Evolutionary conservation across 352 stramenopile genomes (phyloP), one percentile per base, ranked within the genome.

Genomic region (Poterioochromonas sp.): DNA sequence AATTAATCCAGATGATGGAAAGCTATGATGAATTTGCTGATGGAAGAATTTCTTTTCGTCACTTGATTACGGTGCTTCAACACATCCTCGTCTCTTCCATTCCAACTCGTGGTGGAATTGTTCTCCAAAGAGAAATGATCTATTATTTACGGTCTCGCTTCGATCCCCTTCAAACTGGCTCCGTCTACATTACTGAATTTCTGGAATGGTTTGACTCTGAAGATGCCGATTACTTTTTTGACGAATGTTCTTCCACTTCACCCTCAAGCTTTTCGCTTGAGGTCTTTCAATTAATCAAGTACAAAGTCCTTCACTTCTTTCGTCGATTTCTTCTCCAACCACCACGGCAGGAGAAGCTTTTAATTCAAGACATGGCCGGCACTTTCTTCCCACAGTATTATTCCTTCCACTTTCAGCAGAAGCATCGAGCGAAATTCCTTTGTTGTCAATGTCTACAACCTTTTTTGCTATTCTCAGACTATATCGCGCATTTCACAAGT

Each of bases 371-470:
- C 3, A 43, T 40, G 22, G 22, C 41, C 41, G 3, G 39, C 5
- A 12, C 3, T 5, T 43, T 26, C 8, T 22, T 32, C 8, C 8
- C 29, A 20, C 39, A 69, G 8, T 20, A 69, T 43, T 18, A 5
- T 18, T 43, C 22, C 3, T 5, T n/a, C 8, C 22, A 12, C 3
- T 69, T 69, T 69, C 60, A 32, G 41, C 3, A 29, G 11, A 20
- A 3, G 22, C 60, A 69, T 44, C 22, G 2, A 44, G 20, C 60
- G 11, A 69, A 69, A 43, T 69, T 43, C 41, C 29, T 12, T 18
- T 69, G 60, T n/a, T 69, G 60, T 43, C 60, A 43, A 43, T 69
- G 60, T 43, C 34, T 69, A 2, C 2, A 39, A 69, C 29, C 60
- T 32, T 69, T 69, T 69, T 20, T 43, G 2, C 35, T 69, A 5